Conservation (phyloP, 2,329 filamentous ascomycete genomes). For the Fusarium oligoseptatum region DNA sequence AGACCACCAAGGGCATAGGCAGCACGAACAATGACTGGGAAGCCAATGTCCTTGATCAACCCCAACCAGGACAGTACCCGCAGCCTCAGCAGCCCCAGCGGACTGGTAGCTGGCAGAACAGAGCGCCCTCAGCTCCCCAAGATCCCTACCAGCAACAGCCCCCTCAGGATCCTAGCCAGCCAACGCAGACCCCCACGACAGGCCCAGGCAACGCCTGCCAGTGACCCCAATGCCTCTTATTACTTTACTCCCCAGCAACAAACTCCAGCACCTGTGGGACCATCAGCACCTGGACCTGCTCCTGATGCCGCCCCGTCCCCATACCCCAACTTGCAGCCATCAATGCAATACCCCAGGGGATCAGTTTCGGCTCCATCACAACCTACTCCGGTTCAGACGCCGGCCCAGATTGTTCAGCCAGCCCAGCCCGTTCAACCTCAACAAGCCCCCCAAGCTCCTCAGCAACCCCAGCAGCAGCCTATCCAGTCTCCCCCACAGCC, state of each 20-base stretch:
- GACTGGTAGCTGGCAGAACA: slow-evolving; percentile 65
- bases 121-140: slow-evolving; percentile 54
- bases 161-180: slow-evolving; percentile 44
- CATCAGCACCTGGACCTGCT: slow-evolving; percentile 55
- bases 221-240: slow-evolving; percentile 69
- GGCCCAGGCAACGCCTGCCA: slow-evolving; percentile 44
- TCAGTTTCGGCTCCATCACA: slow-evolving; percentile 55
- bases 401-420: slow-evolving; percentile 37
- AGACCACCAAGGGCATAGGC: slow-evolving; percentile 96
- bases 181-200: slow-evolving; percentile 49
- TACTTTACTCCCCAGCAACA: slow-evolving; percentile 65
- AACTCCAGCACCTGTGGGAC: slow-evolving; percentile 50
- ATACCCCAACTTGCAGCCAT: slow-evolving; percentile 66
- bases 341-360: slow-evolving; percentile 59
- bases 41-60: slow-evolving; percentile 93
- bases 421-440: slow-evolving; percentile 51
- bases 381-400: slow-evolving; percentile 49
- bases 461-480: slow-evolving; percentile 52
- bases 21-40: slow-evolving; percentile 96
- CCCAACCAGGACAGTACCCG: too few species aligned
- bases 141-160: slow-evolving; percentile 49
- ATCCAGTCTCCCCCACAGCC: slow-evolving; percentile 39
- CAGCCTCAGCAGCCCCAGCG: slow-evolving; percentile 63
- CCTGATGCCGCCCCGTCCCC: slow-evolving; percentile 62
- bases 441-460: slow-evolving; percentile 30